Conservation (phyloP, 1,284 basidiomycete species). For the Rhodofomes roseus region DNA sequence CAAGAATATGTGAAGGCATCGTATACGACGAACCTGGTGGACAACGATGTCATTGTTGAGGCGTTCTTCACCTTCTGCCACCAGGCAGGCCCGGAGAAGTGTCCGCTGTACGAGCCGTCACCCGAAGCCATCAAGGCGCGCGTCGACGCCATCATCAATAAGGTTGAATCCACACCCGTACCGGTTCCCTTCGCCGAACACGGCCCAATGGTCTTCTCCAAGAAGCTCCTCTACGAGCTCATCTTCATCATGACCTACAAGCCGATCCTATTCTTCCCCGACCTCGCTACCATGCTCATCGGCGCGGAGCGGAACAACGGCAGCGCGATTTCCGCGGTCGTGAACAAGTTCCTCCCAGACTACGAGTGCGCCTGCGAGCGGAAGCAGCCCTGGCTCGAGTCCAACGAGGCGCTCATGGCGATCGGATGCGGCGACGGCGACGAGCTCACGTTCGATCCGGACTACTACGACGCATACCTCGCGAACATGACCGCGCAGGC, state of each 20-base stretch:
- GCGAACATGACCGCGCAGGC: slow-evolving; percentile 31
- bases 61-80: slow-evolving; percentile 35
- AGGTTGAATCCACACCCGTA: slow-evolving; percentile 26
- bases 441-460: slow-evolving; percentile 20
- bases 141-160: slow-evolving; percentile 22
- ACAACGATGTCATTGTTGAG: slow-evolving; percentile 23
- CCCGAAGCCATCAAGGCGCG: slow-evolving; percentile 23
- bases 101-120: slow-evolving; percentile 35
- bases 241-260: slow-evolving; percentile 34
- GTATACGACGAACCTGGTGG: slow-evolving; percentile 21
- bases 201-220: slow-evolving; percentile 11
- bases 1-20: slow-evolving; percentile 17
- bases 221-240: slow-evolving; percentile 14
- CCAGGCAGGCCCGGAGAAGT: slow-evolving; percentile 33
- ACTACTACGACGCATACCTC: slow-evolving; percentile 10
- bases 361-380: slow-evolving; percentile 30
- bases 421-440: slow-evolving; percentile 40
- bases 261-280: slow-evolving; percentile 30
- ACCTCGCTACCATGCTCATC: slow-evolving; percentile 36
- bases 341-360: slow-evolving; percentile 13
- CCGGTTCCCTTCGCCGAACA: slow-evolving; percentile 15
- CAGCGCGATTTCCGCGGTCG: slow-evolving; percentile 23
- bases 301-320: slow-evolving; percentile 34
- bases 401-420: slow-evolving; percentile 27
- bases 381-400: slow-evolving; percentile 7